Evolutionary conservation across 169 alveolate species (phyloP).

Genomic region (Plasmodium falciparum): DNA sequence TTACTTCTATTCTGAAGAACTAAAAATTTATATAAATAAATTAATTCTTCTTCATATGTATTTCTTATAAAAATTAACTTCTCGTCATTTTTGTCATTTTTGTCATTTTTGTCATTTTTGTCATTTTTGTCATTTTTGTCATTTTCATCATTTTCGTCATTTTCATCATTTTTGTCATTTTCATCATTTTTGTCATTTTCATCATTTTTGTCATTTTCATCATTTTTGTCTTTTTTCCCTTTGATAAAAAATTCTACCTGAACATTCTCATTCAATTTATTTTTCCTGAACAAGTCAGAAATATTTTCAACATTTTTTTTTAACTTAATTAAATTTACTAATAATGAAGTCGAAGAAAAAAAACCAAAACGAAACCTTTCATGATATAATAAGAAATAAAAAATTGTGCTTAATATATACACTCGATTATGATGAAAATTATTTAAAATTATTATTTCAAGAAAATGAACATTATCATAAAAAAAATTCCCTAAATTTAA

Average conservation of each 20-base stretch:
- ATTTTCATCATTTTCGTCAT: background rate
- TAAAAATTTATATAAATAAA: slow-evolving; percentile 38
- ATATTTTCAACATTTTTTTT: slow-evolving; percentile 32
- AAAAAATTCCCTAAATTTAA: slow-evolving; percentile 23
- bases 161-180: background rate
- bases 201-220: background rate
- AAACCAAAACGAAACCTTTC: slow-evolving; percentile 27
- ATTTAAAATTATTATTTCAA: slow-evolving; percentile 28
- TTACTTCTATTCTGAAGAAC: background rate
- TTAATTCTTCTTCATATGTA: slow-evolving; percentile 18
- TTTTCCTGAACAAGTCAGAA: slow-evolving; percentile 18
- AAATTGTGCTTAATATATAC: slow-evolving; percentile 33
- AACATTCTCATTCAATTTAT: slow-evolving; percentile 25
- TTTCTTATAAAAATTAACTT: background rate
- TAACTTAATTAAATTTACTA: slow-evolving; percentile 51
- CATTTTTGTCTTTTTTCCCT: background rate
- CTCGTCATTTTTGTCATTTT: background rate
- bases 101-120: background rate
- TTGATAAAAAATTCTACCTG: background rate
- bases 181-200: background rate
- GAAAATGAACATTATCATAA: slow-evolving; percentile 43
- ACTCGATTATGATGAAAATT: slow-evolving; percentile 42
- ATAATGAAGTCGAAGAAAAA: slow-evolving; percentile 2
- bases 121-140: slow-evolving; percentile 1
- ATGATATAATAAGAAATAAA: slow-evolving; percentile 51